These are phyloP conservation scores for Eutrema yunnanense DNA, from an alignment of 345 rosid genomes.

Conservation along the genomic window DNA sequence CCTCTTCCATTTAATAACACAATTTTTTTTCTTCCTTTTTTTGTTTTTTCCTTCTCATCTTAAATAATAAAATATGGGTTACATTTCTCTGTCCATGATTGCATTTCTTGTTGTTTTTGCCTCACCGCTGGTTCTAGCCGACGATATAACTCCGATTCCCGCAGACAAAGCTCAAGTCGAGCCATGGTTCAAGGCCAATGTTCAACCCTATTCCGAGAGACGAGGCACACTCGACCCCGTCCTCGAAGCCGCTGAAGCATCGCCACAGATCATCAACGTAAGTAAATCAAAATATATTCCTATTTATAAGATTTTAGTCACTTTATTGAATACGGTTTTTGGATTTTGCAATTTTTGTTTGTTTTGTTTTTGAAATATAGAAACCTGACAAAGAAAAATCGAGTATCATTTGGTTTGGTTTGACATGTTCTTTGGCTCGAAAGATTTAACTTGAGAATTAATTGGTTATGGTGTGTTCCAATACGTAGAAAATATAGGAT, in stretches of 20 bases:
- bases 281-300: neutral
- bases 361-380: neutral
- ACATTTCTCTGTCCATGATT: neutral
- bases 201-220: conserved; percentile 15
- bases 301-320: neutral
- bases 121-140: conserved; percentile 12
- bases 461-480: too few relatives aligned
- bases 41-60: neutral
- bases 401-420: neutral
- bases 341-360: neutral
- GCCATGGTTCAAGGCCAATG: conserved; percentile 39
- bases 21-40: too few relatives aligned
- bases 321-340: neutral
- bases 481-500: too few relatives aligned
- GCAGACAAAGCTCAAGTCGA: conserved; percentile 23
- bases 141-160: conserved; percentile 34
- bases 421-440: neutral
- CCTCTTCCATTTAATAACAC: neutral
- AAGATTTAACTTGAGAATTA: too few relatives aligned
- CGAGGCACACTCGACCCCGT: conserved; percentile 38
- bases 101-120: conserved; percentile 10
- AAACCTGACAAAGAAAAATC: neutral
- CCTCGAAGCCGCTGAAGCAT: conserved; percentile 41
- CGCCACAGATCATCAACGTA: conserved; percentile 33
- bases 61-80: conserved; percentile 1